Conservation (phyloP, 495 filamentous ascomycete species). For the Aspergillus hancockii region DNA sequence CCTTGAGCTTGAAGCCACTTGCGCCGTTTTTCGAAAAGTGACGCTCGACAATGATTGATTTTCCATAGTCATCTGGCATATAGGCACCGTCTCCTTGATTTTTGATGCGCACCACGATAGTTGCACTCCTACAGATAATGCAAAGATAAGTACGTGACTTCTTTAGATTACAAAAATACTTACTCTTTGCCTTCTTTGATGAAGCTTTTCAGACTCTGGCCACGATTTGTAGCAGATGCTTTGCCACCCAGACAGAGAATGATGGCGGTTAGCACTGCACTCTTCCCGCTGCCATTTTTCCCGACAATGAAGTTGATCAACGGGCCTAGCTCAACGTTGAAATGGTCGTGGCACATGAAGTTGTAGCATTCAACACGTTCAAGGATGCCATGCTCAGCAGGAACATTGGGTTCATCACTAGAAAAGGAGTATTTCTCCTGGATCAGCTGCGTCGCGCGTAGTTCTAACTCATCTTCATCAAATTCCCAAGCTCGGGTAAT, state of each 20-base stretch:
- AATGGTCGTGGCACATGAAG: slow-evolving; percentile 89
- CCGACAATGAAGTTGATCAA: slow-evolving; percentile 98
- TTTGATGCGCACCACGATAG: slow-evolving; percentile 79
- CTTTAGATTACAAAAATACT: slow-evolving; percentile 20
- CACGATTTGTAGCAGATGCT: slow-evolving; percentile 91
- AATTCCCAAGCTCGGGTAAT: slow-evolving; percentile 40
- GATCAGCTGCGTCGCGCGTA: slow-evolving; percentile 71
- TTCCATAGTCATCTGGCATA: slow-evolving; percentile 77
- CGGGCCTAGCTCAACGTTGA: slow-evolving; percentile 81
- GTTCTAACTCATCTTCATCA: slow-evolving; percentile 56
- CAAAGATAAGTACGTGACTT: slow-evolving; percentile 27
- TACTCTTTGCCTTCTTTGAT: slow-evolving; percentile 87
- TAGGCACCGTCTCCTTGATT: slow-evolving; percentile 85
- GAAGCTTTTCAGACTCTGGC: slow-evolving; percentile 86
- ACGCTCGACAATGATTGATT: slow-evolving; percentile 86
- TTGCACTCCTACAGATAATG: slow-evolving; percentile 35
- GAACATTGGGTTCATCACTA: slow-evolving; percentile 62
- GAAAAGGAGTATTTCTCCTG: slow-evolving; percentile 55
- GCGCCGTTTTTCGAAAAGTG: slow-evolving; percentile 76
- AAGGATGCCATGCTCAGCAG: slow-evolving; percentile 82
- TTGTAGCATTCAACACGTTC: slow-evolving; percentile 83
- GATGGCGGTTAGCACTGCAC: slow-evolving; percentile 91
- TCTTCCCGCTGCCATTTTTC: slow-evolving; percentile 98
- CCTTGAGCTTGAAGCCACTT: slow-evolving; percentile 87
- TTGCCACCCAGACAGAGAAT: slow-evolving; percentile 94